Evolutionary conservation across 768 basidiomycete genomes (phyloP).

Genomic region (Phlegmacium glaucopus): DNA sequence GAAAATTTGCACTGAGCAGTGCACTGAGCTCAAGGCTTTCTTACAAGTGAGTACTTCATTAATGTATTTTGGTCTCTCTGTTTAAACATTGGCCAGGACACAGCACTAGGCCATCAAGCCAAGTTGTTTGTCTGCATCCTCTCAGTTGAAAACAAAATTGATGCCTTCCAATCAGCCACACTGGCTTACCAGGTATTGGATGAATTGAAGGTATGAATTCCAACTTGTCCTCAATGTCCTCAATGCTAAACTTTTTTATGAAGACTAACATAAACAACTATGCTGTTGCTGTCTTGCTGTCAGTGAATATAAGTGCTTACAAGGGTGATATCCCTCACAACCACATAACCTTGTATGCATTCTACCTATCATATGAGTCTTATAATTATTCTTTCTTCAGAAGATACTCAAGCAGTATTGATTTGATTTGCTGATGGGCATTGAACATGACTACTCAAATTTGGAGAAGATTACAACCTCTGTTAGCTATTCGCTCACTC

Average conservation of each 20-base stretch:
- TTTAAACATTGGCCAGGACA: constrained; percentile 12
- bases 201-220: constrained; percentile 8
- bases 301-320: constrained; percentile 12
- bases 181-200: constrained; percentile 11
- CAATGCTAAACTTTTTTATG: constrained; percentile 1
- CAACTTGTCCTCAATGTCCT: neutral
- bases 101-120: constrained; percentile 10
- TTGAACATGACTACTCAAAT: constrained; percentile 8
- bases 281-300: constrained; percentile 12
- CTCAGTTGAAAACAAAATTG: constrained; percentile 9
- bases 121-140: constrained; percentile 11
- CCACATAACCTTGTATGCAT: constrained; percentile 11
- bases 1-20: constrained; percentile 11
- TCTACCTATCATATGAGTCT: neutral
- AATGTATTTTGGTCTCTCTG: neutral
- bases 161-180: constrained; percentile 10
- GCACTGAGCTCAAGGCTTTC: constrained; percentile 6
- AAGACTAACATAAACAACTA: constrained; percentile 16
- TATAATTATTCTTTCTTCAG: constrained; percentile 1
- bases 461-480: constrained; percentile 4
- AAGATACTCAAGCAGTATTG: constrained; percentile 8
- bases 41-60: constrained; percentile 6
- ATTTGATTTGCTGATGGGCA: constrained; percentile 7
- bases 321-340: constrained; percentile 14
- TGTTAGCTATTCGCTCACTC: constrained; percentile 11